These are phyloP conservation scores for Eutypa lata DNA, from an alignment of 2,329 filamentous ascomycete genomes.

Conservation along the genomic window DNA sequence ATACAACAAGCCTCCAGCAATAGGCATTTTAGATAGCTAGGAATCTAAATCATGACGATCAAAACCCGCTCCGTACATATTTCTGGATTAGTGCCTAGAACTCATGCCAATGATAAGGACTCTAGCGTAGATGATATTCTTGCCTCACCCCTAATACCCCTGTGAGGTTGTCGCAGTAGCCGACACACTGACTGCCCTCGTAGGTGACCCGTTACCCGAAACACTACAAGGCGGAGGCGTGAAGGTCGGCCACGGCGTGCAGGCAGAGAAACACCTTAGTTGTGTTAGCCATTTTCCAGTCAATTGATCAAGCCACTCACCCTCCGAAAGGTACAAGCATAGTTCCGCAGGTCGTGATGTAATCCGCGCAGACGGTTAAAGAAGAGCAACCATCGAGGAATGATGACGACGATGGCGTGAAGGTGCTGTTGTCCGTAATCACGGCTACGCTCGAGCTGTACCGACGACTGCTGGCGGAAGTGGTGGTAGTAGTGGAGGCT, in stretches of 20 bases:
- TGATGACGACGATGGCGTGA: slow-evolving; percentile 4
- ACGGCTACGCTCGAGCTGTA: not conserved
- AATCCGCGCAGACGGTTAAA: slow-evolving; percentile 20
- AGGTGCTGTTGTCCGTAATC: not conserved
- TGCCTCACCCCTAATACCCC: too few relatives aligned
- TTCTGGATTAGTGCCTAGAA: too few relatives aligned
- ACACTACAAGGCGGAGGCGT: not conserved
- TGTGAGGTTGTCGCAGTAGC: too few relatives aligned
- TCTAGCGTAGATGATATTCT: too few relatives aligned
- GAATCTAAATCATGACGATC: too few relatives aligned
- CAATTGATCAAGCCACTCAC: slow-evolving; percentile 5
- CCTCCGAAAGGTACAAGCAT: slow-evolving; percentile 17
- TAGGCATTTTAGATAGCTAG: too few relatives aligned
- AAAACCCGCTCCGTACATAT: too few relatives aligned
- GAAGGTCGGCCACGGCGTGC: slow-evolving; percentile 4
- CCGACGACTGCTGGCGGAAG: too few relatives aligned
- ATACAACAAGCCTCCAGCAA: too few relatives aligned
- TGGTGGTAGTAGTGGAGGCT: not conserved
- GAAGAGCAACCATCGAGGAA: slow-evolving; percentile 12
- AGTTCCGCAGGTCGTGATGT: slow-evolving; percentile 21
- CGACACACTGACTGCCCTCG: too few relatives aligned
- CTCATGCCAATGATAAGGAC: too few relatives aligned
- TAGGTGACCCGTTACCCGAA: too few relatives aligned
- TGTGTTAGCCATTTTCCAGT: not conserved
- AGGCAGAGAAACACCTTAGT: not conserved